Base-by-base conservation (phyloP, 2,329 filamentous ascomycete species). In the Colletotrichum navitas region DNA sequence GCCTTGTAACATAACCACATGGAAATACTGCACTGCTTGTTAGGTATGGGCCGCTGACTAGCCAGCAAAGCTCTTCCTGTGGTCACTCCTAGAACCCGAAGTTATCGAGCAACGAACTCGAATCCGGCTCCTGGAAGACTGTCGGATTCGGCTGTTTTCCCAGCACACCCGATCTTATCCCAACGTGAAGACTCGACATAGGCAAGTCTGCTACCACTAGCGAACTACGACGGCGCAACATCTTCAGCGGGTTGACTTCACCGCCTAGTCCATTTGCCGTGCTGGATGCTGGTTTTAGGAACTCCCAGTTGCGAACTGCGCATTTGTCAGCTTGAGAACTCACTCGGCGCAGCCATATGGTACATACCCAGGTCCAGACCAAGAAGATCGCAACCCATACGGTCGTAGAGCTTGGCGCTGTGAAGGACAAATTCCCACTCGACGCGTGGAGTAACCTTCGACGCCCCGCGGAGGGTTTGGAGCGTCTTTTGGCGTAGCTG, bases 401-500 rank as follows among this genome's bases (percentile, higher is more conserved):
- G 91, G 79, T 93, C 92, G 78, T 95, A 98, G 24, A 96, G 85
- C 65, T 90, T 87, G 21, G 94, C 94, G 64, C 94, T 97, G 76
- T 96, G 94, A 29, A 97, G 84, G 0, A 98, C 90, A 79, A 98
- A 97, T 41, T 93, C 90, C 93, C 94, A 97, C 81, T 98, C 95
- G 5, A 92, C 90, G 73, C 88, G 89, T 0, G 93, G 92, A 2
- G 90, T 91, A 24, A 97, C 87, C 81, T 94, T 94, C 0, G 92
- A 92, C 8, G 94, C 94, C n/a, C 94, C 95, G 41, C 92, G 90
- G 10, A 97, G 87, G 0, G 94, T 97, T 79, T 97, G 94, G 0
- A 95, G 82, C 0, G 92, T 94, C 81, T 92, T 92, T 74, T 92
- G 92, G 59, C 95, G 90, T 11, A 99, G 87, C 76, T 98, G 92